Evolutionary conservation across 2,329 filamentous ascomycete genomes (phyloP).

Genomic region (Cryphonectria nitschkei): DNA sequence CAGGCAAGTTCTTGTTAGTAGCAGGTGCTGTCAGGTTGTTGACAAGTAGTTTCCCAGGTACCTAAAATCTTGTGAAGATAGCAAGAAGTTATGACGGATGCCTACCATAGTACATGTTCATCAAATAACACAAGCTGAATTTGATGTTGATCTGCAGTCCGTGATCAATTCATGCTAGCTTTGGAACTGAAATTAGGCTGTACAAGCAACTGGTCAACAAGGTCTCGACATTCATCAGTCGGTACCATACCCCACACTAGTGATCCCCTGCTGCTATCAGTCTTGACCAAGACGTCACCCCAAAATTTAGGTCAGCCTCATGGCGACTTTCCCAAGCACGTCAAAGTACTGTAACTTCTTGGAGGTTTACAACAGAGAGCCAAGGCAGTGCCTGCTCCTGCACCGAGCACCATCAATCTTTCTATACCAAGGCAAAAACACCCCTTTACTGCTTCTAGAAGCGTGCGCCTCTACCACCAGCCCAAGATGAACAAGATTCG

Average conservation of each 20-base stretch:
- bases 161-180: not conserved
- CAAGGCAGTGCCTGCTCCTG: not conserved
- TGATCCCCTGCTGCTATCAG: constrained; percentile 5
- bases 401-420: not conserved
- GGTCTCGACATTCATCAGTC: not conserved
- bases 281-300: constrained; percentile 11
- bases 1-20: not conserved
- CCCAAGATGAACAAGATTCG: constrained; percentile 87
- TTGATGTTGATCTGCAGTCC: not conserved
- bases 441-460: not conserved
- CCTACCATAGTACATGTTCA: not conserved
- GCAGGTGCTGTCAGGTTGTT: not conserved
- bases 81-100: not conserved
- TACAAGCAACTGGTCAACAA: not conserved
- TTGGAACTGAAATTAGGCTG: not conserved
- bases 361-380: not conserved
- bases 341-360: not conserved
- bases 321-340: not conserved
- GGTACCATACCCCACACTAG: not conserved
- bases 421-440: not conserved
- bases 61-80: not conserved
- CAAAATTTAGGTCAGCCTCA: constrained; percentile 10
- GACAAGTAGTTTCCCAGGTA: not conserved
- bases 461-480: constrained; percentile 3
- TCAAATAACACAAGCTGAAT: not conserved